Evolutionary conservation across 2,329 filamentous ascomycete species (phyloP), one percentile per base, ranked within the genome.

Genomic region (Claviceps spartinae): DNA sequence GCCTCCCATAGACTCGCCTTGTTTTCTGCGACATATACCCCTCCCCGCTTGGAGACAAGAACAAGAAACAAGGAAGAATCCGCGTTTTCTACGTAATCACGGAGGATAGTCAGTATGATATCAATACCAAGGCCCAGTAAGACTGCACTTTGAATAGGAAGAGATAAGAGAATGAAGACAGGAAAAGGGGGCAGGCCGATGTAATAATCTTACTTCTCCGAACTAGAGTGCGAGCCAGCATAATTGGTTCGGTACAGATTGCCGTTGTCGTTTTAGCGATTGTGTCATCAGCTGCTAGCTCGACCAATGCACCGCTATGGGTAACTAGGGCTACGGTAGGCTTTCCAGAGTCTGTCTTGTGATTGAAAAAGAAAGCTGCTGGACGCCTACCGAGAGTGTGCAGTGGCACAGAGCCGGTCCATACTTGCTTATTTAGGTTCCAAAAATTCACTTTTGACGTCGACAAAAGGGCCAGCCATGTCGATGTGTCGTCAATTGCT

Each of bases 381-480:
- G 81, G 77, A 48, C 74, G 76, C 49, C 83, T 78, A 7, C 76
- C 75, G 22, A 54, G 54, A 30, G 58, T 58, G 7, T 82, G 76
- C 4, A 84, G 68, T 6, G 74, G 59, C 24, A 80, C 65, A 1
- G 69, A 71, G n/a, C 75, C 70, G 0, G 75, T 74, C 73, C 84
- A 84, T 11, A 67, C 68, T 47, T 74, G 73, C 41, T 79, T 70
- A 16, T 68, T 65, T 4, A 86, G 69, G 57, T 79, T 78, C 81
- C 85, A 90, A 4, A 88, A 60, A 18, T 77, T 67, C 13, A 86
- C 74, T 37, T 20, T 53, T 24, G 52, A 49, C 5, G 75, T 72
- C 8, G 82, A 82, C 34, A 86, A 69, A 4, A 89, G 68, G 1
- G 84, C 85, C 36, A 88, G 69, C 75, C 81, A 83, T 42, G 73